Evolutionary conservation across 805 yeast species (phyloP).

Genomic region (Diddensiella transvaalensis): DNA sequence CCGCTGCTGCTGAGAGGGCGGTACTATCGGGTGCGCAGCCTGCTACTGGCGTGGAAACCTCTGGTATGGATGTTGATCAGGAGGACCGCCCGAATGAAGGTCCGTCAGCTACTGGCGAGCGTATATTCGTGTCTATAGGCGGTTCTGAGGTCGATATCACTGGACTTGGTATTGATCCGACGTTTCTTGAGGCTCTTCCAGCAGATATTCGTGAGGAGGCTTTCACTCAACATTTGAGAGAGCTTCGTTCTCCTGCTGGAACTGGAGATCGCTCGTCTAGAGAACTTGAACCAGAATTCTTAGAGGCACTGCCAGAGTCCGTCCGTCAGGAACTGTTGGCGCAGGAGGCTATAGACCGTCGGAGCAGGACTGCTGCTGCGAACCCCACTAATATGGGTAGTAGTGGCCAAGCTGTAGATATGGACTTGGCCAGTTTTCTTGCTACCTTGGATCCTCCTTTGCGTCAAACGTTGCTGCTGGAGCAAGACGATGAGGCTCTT

Average conservation of each 20-base stretch:
- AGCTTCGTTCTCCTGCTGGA: constrained; percentile 44
- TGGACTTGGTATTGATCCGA: constrained; percentile 90
- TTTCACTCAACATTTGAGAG: constrained; percentile 76
- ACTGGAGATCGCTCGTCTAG: constrained; percentile 44
- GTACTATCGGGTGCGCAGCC: constrained; percentile 17
- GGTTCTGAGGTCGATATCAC: constrained; percentile 79
- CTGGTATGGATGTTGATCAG: constrained; percentile 21
- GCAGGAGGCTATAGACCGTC: constrained; percentile 28
- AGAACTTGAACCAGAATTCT: constrained; percentile 75
- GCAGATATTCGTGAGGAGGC: constrained; percentile 93
- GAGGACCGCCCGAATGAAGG: constrained; percentile 7
- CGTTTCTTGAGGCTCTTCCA: constrained; percentile 83
- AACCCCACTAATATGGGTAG: constrained; percentile 21
- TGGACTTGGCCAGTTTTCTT: constrained; percentile 31
- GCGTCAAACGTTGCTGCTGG: constrained; percentile 31
- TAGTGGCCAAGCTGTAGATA: constrained; percentile 19
- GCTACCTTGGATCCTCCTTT: constrained; percentile 33
- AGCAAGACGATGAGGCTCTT: constrained; percentile 32
- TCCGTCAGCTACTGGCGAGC: constrained; percentile 35
- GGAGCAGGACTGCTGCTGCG: constrained; percentile 8
- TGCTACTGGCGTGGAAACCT: constrained; percentile 10
- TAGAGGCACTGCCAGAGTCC: constrained; percentile 71
- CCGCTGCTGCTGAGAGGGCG: constrained; percentile 15
- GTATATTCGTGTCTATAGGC: constrained; percentile 68
- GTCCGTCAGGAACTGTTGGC: constrained; percentile 43